These are phyloP conservation scores for Chytriomyces confervae DNA, from an alignment of 192 early-diverging fungal genomes.

Conservation along the genomic window DNA sequence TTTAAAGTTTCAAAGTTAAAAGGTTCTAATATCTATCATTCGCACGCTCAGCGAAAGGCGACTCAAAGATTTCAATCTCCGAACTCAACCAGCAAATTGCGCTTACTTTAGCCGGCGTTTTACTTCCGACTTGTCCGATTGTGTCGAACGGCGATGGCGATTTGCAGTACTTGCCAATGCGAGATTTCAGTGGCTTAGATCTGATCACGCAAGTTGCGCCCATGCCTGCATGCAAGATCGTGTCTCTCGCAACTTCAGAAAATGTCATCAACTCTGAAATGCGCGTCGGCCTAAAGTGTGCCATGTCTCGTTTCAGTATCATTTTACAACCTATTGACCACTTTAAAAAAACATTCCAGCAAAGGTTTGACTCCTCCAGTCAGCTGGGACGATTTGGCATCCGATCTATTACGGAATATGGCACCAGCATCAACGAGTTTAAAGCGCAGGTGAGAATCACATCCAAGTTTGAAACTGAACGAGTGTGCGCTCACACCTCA, in stretches of 20 bases:
- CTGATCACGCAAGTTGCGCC: slow-evolving; percentile 32
- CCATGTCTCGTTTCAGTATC: neutral
- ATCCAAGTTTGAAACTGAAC: neutral
- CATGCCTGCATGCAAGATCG: slow-evolving; percentile 39
- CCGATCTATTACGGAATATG: slow-evolving; percentile 38
- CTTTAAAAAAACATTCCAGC: neutral
- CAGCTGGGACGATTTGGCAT: slow-evolving; percentile 41
- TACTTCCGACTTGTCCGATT: slow-evolving; percentile 40
- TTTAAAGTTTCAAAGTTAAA: neutral
- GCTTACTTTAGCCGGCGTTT: slow-evolving; percentile 35
- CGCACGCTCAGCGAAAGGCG: neutral
- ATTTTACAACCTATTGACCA: neutral
- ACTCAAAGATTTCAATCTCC: slow-evolving; percentile 30
- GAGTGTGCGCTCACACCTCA: too few relatives aligned
- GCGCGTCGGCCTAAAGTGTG: neutral
- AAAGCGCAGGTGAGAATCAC: slow-evolving; percentile 29
- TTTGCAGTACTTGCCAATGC: slow-evolving; percentile 18
- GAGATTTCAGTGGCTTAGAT: slow-evolving; percentile 25
- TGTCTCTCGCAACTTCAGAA: slow-evolving; percentile 28
- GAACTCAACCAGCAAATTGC: slow-evolving; percentile 49
- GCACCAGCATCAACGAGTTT: slow-evolving; percentile 16
- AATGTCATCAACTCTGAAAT: slow-evolving; percentile 1
- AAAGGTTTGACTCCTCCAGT: slow-evolving; percentile 13
- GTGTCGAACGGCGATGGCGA: neutral
- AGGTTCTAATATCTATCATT: neutral